Conservation (phyloP, 2,329 filamentous ascomycete species). For the Diplodia seriata region DNA sequence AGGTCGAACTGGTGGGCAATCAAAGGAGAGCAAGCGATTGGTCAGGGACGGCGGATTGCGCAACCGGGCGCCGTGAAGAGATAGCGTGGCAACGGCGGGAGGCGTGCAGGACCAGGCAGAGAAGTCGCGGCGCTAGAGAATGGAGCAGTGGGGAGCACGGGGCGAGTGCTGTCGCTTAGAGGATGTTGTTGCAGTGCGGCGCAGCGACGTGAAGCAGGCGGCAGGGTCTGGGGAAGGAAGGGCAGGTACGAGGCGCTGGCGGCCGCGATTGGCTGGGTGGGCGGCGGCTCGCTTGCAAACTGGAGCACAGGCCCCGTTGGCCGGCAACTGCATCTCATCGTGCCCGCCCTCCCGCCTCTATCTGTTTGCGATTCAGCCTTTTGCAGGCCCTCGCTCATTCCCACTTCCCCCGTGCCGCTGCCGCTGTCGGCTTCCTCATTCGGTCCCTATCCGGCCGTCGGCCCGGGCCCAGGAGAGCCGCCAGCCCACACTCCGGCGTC, state of each 20-base stretch:
- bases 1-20: too few species aligned
- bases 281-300: background rate
- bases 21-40: background rate
- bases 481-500: background rate
- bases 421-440: slow-evolving; percentile 5
- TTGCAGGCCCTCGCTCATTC: background rate
- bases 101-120: too few species aligned
- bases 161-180: background rate
- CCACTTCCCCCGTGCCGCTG: slow-evolving; percentile 4
- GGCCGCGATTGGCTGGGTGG: slow-evolving; percentile 3
- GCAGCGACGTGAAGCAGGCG: background rate
- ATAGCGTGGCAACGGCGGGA: too few species aligned
- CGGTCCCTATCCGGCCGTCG: background rate
- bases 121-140: background rate
- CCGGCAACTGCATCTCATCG: background rate
- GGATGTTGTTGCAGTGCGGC: slow-evolving; percentile 5
- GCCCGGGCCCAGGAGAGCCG: slow-evolving; percentile 3
- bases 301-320: background rate
- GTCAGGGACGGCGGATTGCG: background rate
- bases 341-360: background rate
- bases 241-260: background rate
- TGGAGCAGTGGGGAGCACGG: background rate
- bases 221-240: slow-evolving; percentile 9
- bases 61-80: background rate
- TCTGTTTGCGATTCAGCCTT: slow-evolving; percentile 28